Conservation (phyloP, 495 filamentous ascomycete species). For the Hyaloscypha finlandica region DNA sequence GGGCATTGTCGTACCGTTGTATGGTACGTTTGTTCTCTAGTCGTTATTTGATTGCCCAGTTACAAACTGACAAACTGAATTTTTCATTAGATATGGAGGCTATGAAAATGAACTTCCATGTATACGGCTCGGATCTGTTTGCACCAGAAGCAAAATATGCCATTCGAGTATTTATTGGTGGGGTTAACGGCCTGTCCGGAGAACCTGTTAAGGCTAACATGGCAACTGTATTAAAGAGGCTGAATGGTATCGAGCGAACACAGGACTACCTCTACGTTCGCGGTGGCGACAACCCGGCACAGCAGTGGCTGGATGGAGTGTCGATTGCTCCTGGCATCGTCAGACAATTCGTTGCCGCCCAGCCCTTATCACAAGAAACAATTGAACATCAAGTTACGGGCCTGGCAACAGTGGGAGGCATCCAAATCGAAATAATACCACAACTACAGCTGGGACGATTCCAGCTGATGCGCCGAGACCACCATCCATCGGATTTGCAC, state of each 20-base stretch:
- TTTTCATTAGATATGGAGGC: conserved; percentile 12
- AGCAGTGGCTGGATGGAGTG: conserved; percentile 52
- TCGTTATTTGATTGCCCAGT: conserved; percentile 4
- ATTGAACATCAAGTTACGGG: conserved; percentile 49
- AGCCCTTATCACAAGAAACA: conserved; percentile 43
- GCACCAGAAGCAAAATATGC: conserved; percentile 35
- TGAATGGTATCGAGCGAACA: conserved; percentile 28
- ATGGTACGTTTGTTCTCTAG: background rate
- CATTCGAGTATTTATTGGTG: conserved; percentile 46
- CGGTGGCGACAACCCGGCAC: conserved; percentile 33
- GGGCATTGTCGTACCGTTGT: background rate
- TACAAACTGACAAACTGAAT: conserved; percentile 11
- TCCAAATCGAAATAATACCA: conserved; percentile 14
- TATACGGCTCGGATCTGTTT: conserved; percentile 13
- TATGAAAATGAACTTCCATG: conserved; percentile 13
- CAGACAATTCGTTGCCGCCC: conserved; percentile 48
- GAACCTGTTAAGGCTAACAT: conserved; percentile 28
- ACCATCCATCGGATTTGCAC: conserved; percentile 5
- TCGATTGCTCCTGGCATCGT: conserved; percentile 34
- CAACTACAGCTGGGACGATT: conserved; percentile 19
- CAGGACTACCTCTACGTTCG: conserved; percentile 49
- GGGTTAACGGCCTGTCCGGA: conserved; percentile 50
- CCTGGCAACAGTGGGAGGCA: conserved; percentile 42
- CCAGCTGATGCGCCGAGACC: conserved; percentile 10
- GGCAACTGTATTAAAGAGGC: conserved; percentile 14